Evolutionary conservation across 495 filamentous ascomycete species (phyloP).

Genomic region (Penicillium arizonense): DNA sequence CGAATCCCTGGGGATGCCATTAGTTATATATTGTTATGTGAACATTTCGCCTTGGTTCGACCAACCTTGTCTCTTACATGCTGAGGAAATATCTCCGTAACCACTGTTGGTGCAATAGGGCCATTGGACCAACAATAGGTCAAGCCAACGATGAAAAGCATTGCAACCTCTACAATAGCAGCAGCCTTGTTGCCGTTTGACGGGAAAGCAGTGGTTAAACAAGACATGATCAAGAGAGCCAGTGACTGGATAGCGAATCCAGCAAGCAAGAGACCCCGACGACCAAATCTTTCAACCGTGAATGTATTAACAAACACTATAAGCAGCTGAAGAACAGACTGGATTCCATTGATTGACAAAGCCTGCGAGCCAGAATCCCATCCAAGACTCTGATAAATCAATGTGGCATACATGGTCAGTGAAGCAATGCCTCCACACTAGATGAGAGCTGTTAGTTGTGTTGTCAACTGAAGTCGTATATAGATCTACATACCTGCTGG

Average conservation of each 20-base stretch:
- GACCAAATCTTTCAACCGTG: slow-evolving; percentile 35
- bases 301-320: slow-evolving; percentile 40
- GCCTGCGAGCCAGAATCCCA: slow-evolving; percentile 34
- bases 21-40: background rate
- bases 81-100: slow-evolving; percentile 37
- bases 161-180: slow-evolving; percentile 32
- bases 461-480: background rate
- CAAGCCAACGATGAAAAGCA: slow-evolving; percentile 37
- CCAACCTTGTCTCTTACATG: slow-evolving; percentile 36
- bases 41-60: background rate
- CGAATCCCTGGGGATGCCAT: slow-evolving; percentile 18
- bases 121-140: slow-evolving; percentile 41
- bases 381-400: slow-evolving; percentile 38
- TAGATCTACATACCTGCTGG: slow-evolving; percentile 21
- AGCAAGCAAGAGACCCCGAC: slow-evolving; percentile 28
- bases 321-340: slow-evolving; percentile 33
- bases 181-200: slow-evolving; percentile 32
- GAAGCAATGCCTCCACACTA: slow-evolving; percentile 18
- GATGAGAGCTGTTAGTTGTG: background rate
- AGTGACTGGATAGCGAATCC: slow-evolving; percentile 33
- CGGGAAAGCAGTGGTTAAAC: slow-evolving; percentile 32
- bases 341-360: slow-evolving; percentile 35
- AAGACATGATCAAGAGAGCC: slow-evolving; percentile 31
- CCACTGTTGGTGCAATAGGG: slow-evolving; percentile 29
- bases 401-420: slow-evolving; percentile 34